phyloP scores from a whole-genome alignment of 169 alveolate species.

The Plasmodium gallinaceum region DNA sequence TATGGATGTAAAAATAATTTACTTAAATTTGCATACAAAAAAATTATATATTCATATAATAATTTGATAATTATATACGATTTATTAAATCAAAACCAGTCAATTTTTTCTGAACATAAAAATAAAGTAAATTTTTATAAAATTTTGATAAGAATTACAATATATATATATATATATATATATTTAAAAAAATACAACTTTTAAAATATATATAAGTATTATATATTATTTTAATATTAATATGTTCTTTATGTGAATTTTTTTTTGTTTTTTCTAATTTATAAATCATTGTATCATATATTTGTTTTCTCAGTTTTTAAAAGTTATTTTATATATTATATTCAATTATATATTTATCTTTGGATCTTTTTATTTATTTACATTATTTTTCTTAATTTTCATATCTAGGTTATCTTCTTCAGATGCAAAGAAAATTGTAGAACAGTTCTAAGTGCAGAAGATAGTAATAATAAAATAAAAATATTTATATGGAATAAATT shows the following conservation, averaged over 20 bases:
- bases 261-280: not conserved
- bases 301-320: not conserved
- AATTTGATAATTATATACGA: slow-evolving; percentile 62
- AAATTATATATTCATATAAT: slow-evolving; percentile 30
- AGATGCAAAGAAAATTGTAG: slow-evolving; percentile 38
- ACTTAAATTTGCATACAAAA: slow-evolving; percentile 28
- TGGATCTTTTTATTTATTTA: not conserved
- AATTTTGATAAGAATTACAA: no score
- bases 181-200: not conserved
- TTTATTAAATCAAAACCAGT: slow-evolving; percentile 17
- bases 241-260: not conserved
- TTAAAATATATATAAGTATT: no score
- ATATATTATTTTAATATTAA: not conserved
- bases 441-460: slow-evolving; percentile 44
- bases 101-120: slow-evolving; percentile 45
- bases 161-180: not conserved
- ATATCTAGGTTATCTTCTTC: slow-evolving; percentile 31
- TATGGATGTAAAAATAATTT: slow-evolving; percentile 41
- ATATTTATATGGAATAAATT: slow-evolving; percentile 42
- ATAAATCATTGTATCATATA: not conserved
- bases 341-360: not conserved
- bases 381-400: not conserved
- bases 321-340: not conserved
- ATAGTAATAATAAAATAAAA: slow-evolving; percentile 5
- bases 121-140: slow-evolving; percentile 19